These are phyloP conservation scores for Mortierella sp. DNA, from an alignment of 371 early-diverging fungal species.

Conservation along the genomic window DNA sequence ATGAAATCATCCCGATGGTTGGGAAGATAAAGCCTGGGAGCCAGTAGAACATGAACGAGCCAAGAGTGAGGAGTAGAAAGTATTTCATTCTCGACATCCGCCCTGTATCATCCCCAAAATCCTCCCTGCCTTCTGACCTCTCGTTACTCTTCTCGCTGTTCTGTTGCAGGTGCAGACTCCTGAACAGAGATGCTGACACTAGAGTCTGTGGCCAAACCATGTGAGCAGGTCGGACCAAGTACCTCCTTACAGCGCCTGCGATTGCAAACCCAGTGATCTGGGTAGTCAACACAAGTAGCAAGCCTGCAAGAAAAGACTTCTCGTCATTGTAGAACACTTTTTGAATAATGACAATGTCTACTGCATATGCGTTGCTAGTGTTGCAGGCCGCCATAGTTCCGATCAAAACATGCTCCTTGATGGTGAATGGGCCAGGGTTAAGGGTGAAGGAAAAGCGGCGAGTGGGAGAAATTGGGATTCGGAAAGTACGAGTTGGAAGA, in stretches of 20 bases:
- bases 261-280: constrained; percentile 88
- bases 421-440: constrained; percentile 82
- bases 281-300: constrained; percentile 75
- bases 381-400: constrained; percentile 54
- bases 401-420: constrained; percentile 82
- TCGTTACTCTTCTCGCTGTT: constrained; percentile 12
- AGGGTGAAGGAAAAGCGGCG: constrained; percentile 58
- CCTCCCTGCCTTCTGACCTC: not conserved
- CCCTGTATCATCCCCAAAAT: not conserved
- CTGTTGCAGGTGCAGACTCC: constrained; percentile 66
- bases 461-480: constrained; percentile 49
- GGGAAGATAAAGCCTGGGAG: constrained; percentile 69
- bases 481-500: constrained; percentile 75
- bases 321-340: constrained; percentile 70
- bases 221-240: constrained; percentile 83
- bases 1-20: constrained; percentile 63
- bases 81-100: constrained; percentile 59
- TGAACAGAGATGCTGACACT: constrained; percentile 70
- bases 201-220: constrained; percentile 89
- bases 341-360: constrained; percentile 82
- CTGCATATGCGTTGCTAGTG: constrained; percentile 75
- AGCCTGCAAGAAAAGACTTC: constrained; percentile 70
- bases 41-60: constrained; percentile 63
- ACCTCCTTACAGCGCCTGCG: constrained; percentile 78
- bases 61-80: constrained; percentile 65